Percentiles rank a stretch among this genome's conserved stretches.
These are phyloP conservation scores for Aspergillus wentii DNA, from an alignment of 495 filamentous ascomycete species.

Conservation along the genomic window DNA sequence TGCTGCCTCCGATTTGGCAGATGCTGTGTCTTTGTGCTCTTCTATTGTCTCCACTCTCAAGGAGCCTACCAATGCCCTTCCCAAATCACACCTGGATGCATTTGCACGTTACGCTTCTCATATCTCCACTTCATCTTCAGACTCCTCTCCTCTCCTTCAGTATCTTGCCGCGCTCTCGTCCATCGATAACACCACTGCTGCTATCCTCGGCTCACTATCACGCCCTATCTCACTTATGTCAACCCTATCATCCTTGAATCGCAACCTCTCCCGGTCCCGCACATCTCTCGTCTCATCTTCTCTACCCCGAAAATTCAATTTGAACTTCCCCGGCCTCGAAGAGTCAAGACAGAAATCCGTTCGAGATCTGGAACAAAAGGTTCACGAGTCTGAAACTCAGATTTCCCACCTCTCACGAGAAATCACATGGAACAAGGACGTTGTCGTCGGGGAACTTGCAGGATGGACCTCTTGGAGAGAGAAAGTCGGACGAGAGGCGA, in stretches of 20 bases:
- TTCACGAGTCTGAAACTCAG: conserved; percentile 58
- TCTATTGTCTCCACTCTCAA: conserved; percentile 45
- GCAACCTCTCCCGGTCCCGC: conserved; percentile 68
- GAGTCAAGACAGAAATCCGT: conserved; percentile 78
- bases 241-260: conserved; percentile 58
- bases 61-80: conserved; percentile 50
- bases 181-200: conserved; percentile 71
- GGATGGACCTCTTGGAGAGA: conserved; percentile 90
- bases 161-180: conserved; percentile 74
- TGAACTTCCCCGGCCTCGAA: conserved; percentile 61
- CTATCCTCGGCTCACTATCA: conserved; percentile 73
- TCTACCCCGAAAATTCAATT: conserved; percentile 45
- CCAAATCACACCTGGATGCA: conserved; percentile 60
- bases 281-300: conserved; percentile 56
- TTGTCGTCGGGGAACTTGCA: conserved; percentile 85
- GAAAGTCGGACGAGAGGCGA: conserved; percentile 65
- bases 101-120: conserved; percentile 66
- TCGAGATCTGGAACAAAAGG: conserved; percentile 73
- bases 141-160: conserved; percentile 58
- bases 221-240: conserved; percentile 76
- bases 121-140: conserved; percentile 63
- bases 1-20: conserved; percentile 55
- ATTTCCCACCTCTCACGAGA: conserved; percentile 66
- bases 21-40: conserved; percentile 58
- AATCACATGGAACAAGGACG: conserved; percentile 85